These are phyloP conservation scores for Fusarium miscanthi DNA, from an alignment of 2,329 filamentous ascomycete species.

Conservation along the genomic window DNA sequence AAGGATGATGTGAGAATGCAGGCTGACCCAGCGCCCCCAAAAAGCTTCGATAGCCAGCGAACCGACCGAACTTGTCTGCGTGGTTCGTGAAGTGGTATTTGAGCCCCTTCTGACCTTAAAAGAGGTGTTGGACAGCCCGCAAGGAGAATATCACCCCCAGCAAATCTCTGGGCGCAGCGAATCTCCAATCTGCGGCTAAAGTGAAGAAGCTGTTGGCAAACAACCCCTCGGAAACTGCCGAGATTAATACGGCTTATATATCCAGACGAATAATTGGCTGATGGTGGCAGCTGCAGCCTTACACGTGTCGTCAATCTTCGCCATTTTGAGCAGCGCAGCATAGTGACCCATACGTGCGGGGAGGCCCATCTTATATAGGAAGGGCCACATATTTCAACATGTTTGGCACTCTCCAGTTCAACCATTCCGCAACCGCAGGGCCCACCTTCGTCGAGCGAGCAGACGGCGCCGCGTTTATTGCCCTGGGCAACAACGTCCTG, in stretches of 20 bases:
- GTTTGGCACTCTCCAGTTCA: background rate
- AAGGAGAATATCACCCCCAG: background rate
- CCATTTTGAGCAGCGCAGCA: no score
- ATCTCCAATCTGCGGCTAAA: background rate
- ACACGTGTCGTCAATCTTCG: background rate
- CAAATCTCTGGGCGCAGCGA: background rate
- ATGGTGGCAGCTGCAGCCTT: background rate
- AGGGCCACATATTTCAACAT: background rate
- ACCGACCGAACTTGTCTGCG: background rate
- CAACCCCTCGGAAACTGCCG: background rate
- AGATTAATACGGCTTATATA: background rate
- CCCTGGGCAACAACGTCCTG: background rate
- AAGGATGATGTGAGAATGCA: background rate
- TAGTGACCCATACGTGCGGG: background rate
- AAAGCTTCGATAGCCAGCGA: background rate
- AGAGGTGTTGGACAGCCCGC: background rate
- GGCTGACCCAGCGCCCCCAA: background rate
- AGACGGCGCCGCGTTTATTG: background rate
- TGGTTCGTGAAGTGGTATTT: background rate
- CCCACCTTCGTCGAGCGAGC: background rate
- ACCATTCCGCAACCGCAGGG: background rate
- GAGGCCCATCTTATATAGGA: background rate
- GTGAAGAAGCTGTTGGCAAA: background rate
- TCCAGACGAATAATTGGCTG: background rate
- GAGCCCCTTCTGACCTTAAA: background rate